Evolutionary conservation across 495 filamentous ascomycete genomes (phyloP).

Genomic region (Lasiosphaeriaceae sp.): DNA sequence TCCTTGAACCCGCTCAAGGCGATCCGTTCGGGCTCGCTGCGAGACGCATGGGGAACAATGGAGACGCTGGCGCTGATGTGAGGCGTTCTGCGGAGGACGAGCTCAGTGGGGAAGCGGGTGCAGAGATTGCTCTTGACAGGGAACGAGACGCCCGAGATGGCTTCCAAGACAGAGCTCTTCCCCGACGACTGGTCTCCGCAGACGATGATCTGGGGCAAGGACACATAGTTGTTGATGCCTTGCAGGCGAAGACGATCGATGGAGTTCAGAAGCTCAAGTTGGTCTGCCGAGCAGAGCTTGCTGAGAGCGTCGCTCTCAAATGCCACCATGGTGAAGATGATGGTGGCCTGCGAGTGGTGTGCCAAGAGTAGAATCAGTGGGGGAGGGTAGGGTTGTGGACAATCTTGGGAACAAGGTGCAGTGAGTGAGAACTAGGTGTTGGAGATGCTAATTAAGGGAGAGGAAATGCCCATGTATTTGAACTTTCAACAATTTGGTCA

Average conservation of each 20-base stretch:
- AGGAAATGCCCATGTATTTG: too few species aligned
- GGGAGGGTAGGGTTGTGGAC: background rate
- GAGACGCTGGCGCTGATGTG: slow-evolving; percentile 36
- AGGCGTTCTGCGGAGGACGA: slow-evolving; percentile 46
- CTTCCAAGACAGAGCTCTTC: slow-evolving; percentile 71
- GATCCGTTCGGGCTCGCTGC: slow-evolving; percentile 17
- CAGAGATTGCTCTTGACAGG: slow-evolving; percentile 58
- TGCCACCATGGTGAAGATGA: slow-evolving; percentile 5
- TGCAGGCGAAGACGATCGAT: slow-evolving; percentile 55
- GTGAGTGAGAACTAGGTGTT: too few species aligned
- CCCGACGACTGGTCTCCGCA: slow-evolving; percentile 68
- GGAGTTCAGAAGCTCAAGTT: slow-evolving; percentile 48
- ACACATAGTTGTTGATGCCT: slow-evolving; percentile 53
- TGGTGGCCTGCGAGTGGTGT: background rate
- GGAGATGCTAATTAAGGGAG: too few species aligned
- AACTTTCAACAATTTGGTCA: too few species aligned
- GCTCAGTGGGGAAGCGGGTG: slow-evolving; percentile 63
- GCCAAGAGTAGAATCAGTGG: background rate
- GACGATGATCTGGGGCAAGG: slow-evolving; percentile 65
- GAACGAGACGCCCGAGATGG: slow-evolving; percentile 66
- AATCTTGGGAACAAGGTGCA: too few species aligned
- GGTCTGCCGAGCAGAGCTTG: slow-evolving; percentile 36
- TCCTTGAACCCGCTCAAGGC: slow-evolving; percentile 20
- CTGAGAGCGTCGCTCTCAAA: slow-evolving; percentile 18
- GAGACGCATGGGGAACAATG: slow-evolving; percentile 38